These are phyloP conservation scores for Solanum phureja DNA, from an alignment of 257 asterid genomes.

Conservation along the genomic window DNA sequence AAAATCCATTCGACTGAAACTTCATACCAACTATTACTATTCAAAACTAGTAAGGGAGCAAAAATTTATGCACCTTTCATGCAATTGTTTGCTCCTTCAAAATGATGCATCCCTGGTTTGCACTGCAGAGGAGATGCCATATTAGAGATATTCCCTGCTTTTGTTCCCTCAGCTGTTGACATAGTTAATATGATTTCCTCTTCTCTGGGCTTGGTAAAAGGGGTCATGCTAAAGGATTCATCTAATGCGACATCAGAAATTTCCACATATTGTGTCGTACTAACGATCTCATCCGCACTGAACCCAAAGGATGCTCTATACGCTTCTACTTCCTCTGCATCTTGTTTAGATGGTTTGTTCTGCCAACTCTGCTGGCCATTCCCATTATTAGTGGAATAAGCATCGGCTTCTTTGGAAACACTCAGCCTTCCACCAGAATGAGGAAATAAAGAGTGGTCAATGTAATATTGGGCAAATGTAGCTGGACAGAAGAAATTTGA, in stretches of 20 bases:
- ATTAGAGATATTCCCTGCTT: constrained; percentile 12
- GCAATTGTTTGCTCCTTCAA: constrained; percentile 13
- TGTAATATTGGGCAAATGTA: constrained; percentile 93
- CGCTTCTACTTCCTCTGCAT: constrained; percentile 89
- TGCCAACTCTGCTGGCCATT: constrained; percentile 64
- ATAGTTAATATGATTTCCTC: constrained; percentile 28
- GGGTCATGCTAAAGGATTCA: constrained; percentile 64
- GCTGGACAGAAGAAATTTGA: constrained; percentile 97
- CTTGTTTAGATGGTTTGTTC: constrained; percentile 59
- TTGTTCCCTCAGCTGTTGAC: constrained; percentile 20
- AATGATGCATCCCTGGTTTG: constrained; percentile 28
- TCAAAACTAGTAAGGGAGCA: neutral
- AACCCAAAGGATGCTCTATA: constrained; percentile 97
- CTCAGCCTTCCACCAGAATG: constrained; percentile 91
- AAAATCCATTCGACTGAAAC: neutral
- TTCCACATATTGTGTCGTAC: constrained; percentile 79
- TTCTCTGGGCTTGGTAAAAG: constrained; percentile 30
- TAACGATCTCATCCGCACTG: constrained; percentile 94
- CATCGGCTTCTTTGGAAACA: constrained; percentile 82
- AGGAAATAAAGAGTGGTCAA: constrained; percentile 72
- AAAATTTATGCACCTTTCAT: constrained; percentile 2
- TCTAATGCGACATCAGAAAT: constrained; percentile 60
- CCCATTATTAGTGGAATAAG: constrained; percentile 53
- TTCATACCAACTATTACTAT: neutral
- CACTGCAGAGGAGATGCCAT: constrained; percentile 26